Base-by-base conservation (phyloP, 164 flowering plant genomes). In the Annona cherimola region DNA sequence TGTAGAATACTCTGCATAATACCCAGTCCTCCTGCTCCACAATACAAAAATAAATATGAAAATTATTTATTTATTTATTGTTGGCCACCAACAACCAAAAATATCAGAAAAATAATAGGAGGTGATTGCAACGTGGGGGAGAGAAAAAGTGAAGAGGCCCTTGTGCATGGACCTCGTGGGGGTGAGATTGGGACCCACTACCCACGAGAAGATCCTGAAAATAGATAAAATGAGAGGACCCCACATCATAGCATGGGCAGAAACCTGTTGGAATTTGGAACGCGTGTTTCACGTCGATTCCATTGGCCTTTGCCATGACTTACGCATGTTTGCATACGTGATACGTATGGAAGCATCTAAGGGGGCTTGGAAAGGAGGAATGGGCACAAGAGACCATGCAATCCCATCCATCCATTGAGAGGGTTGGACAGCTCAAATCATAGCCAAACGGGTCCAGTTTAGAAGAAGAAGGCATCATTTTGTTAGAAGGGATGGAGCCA, bases 21-120 rank as follows among this genome's bases (percentile, higher is more conserved):
- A 88, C 97, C 97, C 97, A 92, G 64, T 92, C 92, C 73, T 91
- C 93, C 95, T 92, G 91, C 63, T 63, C 35, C 44, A 64, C 6
- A 14, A 65, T n/a, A 63, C 40, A 63, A 54, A 63, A 54, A 39
- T 40, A 46, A 54, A 72, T 14, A 44, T 1, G 14, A 9, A 50
- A 50, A 11, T 50, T 9, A 50, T 8, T 50, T 8, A 50, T 45
- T 50, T 8, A 50, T 45, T 4, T 45, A 45, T 45, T 4, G 9
- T 45, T 0, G 50, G 9, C 9, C 5, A 1, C 5, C 5, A 8
- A 50, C 8, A 50, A 50, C 9, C 9, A 50, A 50, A 50, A 50
- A 9, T 16, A 50, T 50, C 14, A 9, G 35, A 26, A 50, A 50
- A 50, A 50, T 46, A 16, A 50, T 11, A 50, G 57, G 3, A 9